A percentile compares a stretch with the other conserved stretches of the same genome.
These are phyloP conservation scores for Candida railenensis DNA, from an alignment of 805 yeast genomes.

Conservation along the genomic window DNA sequence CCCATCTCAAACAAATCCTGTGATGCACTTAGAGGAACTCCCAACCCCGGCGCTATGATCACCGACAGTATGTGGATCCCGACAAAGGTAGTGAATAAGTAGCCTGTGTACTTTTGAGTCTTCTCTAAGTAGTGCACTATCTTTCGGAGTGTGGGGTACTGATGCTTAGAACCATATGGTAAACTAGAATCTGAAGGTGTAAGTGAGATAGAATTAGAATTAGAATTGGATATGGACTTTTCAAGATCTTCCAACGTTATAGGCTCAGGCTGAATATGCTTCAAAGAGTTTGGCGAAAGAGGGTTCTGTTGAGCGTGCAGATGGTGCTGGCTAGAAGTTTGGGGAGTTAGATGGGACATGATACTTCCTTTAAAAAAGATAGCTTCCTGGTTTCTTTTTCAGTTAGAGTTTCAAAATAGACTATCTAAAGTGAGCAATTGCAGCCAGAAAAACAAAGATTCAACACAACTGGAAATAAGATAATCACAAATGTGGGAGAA, in stretches of 20 bases:
- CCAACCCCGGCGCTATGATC: constrained; percentile 48
- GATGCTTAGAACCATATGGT: not conserved
- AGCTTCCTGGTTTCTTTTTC: too few species aligned
- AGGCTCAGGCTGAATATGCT: constrained; percentile 5
- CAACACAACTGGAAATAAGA: too few species aligned
- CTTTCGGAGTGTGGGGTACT: constrained; percentile 7
- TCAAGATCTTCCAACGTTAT: constrained; percentile 5
- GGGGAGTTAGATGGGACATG: too few species aligned
- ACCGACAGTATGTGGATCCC: constrained; percentile 59
- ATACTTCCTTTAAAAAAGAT: too few species aligned
- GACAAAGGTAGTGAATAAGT: constrained; percentile 54
- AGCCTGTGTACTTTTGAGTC: constrained; percentile 61
- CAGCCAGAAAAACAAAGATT: too few species aligned
- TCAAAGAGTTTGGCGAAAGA: not conserved
- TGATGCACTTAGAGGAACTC: constrained; percentile 40
- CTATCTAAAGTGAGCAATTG: too few species aligned
- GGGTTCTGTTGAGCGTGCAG: not conserved
- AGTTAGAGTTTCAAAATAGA: too few species aligned
- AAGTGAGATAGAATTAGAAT: not conserved
- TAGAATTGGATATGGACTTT: not conserved
- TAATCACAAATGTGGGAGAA: too few species aligned
- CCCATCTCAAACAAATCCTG: constrained; percentile 60
- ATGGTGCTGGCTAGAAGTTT: too few species aligned
- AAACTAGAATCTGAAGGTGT: not conserved
- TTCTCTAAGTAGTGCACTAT: constrained; percentile 16